Evolutionary conservation across 805 yeast genomes (phyloP), one percentile per base, ranked within the genome.

Genomic region (Teunomyces panamensis): DNA sequence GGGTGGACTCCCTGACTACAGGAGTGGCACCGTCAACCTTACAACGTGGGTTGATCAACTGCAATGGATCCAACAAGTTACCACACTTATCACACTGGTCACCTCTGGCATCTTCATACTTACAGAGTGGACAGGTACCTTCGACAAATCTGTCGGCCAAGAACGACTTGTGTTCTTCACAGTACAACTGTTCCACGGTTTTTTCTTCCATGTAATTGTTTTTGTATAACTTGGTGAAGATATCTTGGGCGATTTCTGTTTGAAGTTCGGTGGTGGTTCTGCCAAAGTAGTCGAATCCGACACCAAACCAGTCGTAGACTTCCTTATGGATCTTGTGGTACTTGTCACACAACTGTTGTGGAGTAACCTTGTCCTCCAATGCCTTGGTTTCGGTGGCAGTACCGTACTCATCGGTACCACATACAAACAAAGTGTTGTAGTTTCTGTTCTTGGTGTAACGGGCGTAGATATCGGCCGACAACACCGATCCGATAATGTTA

Each of bases 71-170:
- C 58, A 94, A 77, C 55, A 94, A 76, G 50, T 73, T 71, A 55
- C 99, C 99, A 77, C 99, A 94, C 60, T 85, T 85, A 69, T 94
- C 99, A 79, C 99, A 94, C 75, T 94, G 99, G 69, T 94, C 99
- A 58, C 99, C 99, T 69, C 99, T 84, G 29, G 99, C 99, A 66
- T 94, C 99, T 53, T 87, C 96, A 65, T 90, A 94, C 39, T 76
- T 80, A 75, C 99, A 94, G 68, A 85, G 85, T 49, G 98, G 98
- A 74, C 99, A 94, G 44, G 84, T 88, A 57, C 99, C 99, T 72
- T 94, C 98, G 30, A 94, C 99, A 59, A 81, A 94, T 67, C 99
- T 79, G 66, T 94, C 99, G 48, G 99, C 99, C 50, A 94, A 77
- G 70, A 83, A 94, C 3, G 96, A 90, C 33, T 89, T 76, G 71